These are phyloP conservation scores for Hypericum perforatum DNA, from an alignment of 345 rosid genomes.

Conservation along the genomic window DNA sequence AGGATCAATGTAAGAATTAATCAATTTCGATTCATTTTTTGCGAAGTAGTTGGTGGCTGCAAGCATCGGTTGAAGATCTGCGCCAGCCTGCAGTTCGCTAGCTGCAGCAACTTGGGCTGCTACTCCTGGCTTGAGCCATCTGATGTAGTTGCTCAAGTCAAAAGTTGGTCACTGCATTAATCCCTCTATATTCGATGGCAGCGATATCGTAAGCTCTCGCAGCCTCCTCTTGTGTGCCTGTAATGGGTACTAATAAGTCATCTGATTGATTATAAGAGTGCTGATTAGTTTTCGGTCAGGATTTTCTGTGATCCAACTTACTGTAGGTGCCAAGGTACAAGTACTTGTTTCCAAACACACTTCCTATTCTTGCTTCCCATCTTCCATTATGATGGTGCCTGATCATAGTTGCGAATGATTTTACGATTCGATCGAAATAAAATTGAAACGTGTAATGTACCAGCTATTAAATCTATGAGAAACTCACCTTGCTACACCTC, in stretches of 20 bases:
- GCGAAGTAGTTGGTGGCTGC: constrained; percentile 13
- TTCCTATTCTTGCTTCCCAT: constrained; percentile 73
- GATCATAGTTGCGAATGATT: constrained; percentile 8
- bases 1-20: constrained; percentile 7
- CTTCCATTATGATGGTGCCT: constrained; percentile 68
- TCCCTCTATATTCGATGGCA: constrained; percentile 43
- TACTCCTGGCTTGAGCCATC: constrained; percentile 42
- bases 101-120: constrained; percentile 12
- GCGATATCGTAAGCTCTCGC: constrained; percentile 45
- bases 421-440: too few relatives aligned
- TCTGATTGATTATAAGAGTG: not conserved
- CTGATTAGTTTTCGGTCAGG: too few relatives aligned
- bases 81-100: constrained; percentile 13
- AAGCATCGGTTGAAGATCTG: constrained; percentile 12
- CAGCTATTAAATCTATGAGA: constrained; percentile 2
- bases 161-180: constrained; percentile 50
- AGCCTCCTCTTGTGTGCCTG: constrained; percentile 27
- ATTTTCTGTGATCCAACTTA: constrained; percentile 15
- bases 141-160: constrained; percentile 39
- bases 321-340: constrained; percentile 69
- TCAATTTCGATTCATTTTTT: constrained; percentile 26
- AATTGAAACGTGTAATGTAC: too few relatives aligned
- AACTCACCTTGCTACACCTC: constrained; percentile 59
- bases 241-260: not conserved
- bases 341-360: constrained; percentile 65